Evolutionary conservation across 1,284 basidiomycete genomes (phyloP).

Genomic region (Vanrija pseudolonga): DNA sequence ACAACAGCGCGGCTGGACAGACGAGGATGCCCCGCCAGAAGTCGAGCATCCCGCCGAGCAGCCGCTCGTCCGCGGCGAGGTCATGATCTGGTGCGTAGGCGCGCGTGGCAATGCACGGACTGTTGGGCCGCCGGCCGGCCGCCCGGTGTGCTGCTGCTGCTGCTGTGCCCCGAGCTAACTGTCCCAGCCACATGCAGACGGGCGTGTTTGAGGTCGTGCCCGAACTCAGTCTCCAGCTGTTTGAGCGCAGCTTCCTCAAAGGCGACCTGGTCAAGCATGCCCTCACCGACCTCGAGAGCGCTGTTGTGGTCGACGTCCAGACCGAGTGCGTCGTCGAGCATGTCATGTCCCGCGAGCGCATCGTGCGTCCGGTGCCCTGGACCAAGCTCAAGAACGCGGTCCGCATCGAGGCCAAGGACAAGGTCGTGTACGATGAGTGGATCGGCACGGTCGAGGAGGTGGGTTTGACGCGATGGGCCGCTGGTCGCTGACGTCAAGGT

Average conservation of each 20-base stretch:
- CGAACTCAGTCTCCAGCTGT: constrained; percentile 65
- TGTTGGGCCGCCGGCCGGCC: background rate
- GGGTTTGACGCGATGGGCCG: constrained; percentile 5
- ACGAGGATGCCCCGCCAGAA: constrained; percentile 34
- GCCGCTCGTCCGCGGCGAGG: constrained; percentile 70
- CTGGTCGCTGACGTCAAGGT: constrained; percentile 55
- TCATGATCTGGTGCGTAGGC: constrained; percentile 61
- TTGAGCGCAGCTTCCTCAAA: constrained; percentile 70
- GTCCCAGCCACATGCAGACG: constrained; percentile 50
- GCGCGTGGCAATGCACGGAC: background rate
- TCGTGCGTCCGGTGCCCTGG: constrained; percentile 63
- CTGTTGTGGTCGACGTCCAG: constrained; percentile 63
- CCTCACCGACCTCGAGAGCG: constrained; percentile 69
- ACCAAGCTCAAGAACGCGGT: constrained; percentile 59
- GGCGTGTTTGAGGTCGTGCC: constrained; percentile 65
- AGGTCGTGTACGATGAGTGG: constrained; percentile 79
- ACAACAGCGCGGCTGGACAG: constrained; percentile 38
- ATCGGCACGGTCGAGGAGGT: constrained; percentile 65
- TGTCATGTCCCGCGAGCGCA: constrained; percentile 61
- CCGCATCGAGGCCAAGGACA: constrained; percentile 64
- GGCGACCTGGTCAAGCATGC: constrained; percentile 82
- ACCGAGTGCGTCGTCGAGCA: constrained; percentile 69
- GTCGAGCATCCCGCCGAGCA: constrained; percentile 63
- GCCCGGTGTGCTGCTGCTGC: too few species aligned
- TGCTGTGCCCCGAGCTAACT: background rate